Evolutionary conservation across 805 yeast genomes (phyloP).

Genomic region (Candida ovalis): DNA sequence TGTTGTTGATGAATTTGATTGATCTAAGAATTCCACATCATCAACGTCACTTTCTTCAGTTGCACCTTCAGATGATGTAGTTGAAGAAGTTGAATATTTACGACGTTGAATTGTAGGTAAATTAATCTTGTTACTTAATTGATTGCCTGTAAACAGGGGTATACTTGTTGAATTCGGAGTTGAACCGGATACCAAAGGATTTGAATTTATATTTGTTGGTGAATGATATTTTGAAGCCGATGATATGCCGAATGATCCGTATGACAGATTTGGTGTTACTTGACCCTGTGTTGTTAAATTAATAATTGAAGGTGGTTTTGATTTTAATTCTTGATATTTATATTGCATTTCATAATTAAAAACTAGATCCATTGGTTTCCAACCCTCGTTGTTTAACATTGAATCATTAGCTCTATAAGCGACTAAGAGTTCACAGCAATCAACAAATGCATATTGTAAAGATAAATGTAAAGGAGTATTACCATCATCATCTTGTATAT

Average conservation of each 20-base stretch:
- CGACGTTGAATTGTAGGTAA: slow-evolving; percentile 17
- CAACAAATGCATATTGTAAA: slow-evolving; percentile 60
- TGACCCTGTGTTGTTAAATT: slow-evolving; percentile 19
- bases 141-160: background rate
- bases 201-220: background rate
- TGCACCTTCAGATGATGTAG: slow-evolving; percentile 7
- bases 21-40: slow-evolving; percentile 8
- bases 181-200: background rate
- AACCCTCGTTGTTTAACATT: slow-evolving; percentile 52
- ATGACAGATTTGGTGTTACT: slow-evolving; percentile 7
- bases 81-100: slow-evolving; percentile 17
- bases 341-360: slow-evolving; percentile 48
- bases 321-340: slow-evolving; percentile 32
- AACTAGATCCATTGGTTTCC: slow-evolving; percentile 62
- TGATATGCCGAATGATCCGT: background rate
- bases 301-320: slow-evolving; percentile 22
- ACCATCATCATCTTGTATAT: slow-evolving; percentile 66
- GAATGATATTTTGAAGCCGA: background rate
- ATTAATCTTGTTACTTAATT: slow-evolving; percentile 6
- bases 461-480: slow-evolving; percentile 86
- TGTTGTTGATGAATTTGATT: slow-evolving; percentile 12
- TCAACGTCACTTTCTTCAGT: background rate
- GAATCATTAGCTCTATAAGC: slow-evolving; percentile 46
- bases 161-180: slow-evolving; percentile 2
- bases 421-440: slow-evolving; percentile 51